phyloP scores from a whole-genome alignment of 2,329 filamentous ascomycete genomes.

The Exophiala phaeomuriformis region DNA sequence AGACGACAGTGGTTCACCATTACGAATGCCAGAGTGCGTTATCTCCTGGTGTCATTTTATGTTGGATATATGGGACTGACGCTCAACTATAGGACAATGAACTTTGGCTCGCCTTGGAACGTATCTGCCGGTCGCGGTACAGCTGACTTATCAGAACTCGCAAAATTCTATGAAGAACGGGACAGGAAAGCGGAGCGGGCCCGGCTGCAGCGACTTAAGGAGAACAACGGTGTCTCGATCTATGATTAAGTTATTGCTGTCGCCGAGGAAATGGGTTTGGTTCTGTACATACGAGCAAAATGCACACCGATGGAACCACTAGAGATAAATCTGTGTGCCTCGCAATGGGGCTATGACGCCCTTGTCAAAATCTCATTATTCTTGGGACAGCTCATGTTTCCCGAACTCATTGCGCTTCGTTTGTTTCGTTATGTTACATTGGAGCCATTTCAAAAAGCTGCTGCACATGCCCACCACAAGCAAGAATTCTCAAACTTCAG shows the following conservation, averaged over 20 bases:
- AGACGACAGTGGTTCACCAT: constrained; percentile 40
- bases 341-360: background rate
- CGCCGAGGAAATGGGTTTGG: background rate
- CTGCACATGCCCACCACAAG: background rate
- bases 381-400: background rate
- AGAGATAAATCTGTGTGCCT: background rate
- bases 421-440: background rate
- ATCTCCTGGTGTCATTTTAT: constrained; percentile 12
- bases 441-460: background rate
- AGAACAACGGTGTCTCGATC: constrained; percentile 38
- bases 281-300: constrained; percentile 17
- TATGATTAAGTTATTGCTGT: constrained; percentile 34
- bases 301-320: background rate
- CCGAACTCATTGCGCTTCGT: background rate
- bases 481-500: background rate
- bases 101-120: constrained; percentile 57
- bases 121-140: constrained; percentile 53
- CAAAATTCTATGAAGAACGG: constrained; percentile 56
- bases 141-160: constrained; percentile 52
- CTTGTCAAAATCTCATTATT: background rate
- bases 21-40: constrained; percentile 59
- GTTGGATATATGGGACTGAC: constrained; percentile 1
- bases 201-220: constrained; percentile 42
- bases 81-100: constrained; percentile 48
- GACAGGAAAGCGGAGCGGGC: constrained; percentile 51